Conservation (phyloP, 2,329 filamentous ascomycete species). For the Alternaria brassicae region DNA sequence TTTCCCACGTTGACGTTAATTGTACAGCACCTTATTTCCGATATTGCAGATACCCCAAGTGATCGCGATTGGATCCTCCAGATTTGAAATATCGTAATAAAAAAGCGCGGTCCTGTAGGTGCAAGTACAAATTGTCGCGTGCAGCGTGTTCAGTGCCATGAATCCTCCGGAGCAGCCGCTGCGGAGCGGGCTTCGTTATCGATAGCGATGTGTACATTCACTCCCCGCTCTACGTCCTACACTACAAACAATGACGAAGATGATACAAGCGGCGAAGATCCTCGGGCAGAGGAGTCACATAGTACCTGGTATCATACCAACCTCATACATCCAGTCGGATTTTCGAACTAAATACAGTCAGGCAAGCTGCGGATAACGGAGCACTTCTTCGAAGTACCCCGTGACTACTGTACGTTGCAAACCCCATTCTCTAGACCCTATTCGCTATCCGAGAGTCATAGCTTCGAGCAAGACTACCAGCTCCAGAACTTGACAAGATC, state of each 20-base stretch:
- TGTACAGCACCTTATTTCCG: not conserved
- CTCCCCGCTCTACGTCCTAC: constrained; percentile 12
- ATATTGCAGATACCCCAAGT: not conserved
- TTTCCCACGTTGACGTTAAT: constrained; percentile 7
- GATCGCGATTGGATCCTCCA: no score
- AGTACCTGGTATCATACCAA: constrained; percentile 49
- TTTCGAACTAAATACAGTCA: constrained; percentile 43
- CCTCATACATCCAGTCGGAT: not conserved
- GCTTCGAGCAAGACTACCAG: not conserved
- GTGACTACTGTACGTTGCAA: constrained; percentile 66
- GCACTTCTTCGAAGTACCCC: constrained; percentile 84
- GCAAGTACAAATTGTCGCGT: not conserved
- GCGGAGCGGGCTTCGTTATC: constrained; percentile 25
- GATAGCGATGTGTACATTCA: constrained; percentile 25
- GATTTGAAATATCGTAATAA: not conserved
- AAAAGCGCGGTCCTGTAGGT: not conserved
- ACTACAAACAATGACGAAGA: constrained; percentile 24
- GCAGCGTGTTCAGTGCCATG: not conserved
- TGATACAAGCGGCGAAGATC: constrained; percentile 56
- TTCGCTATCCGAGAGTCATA: not conserved
- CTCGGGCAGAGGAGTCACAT: constrained; percentile 55
- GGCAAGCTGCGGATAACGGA: constrained; percentile 80
- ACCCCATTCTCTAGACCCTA: not conserved
- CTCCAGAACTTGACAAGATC: not conserved
- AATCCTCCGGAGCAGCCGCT: constrained; percentile 25